phyloP scores from a whole-genome alignment of 768 basidiomycete species.

The Leccinum variicolor region DNA sequence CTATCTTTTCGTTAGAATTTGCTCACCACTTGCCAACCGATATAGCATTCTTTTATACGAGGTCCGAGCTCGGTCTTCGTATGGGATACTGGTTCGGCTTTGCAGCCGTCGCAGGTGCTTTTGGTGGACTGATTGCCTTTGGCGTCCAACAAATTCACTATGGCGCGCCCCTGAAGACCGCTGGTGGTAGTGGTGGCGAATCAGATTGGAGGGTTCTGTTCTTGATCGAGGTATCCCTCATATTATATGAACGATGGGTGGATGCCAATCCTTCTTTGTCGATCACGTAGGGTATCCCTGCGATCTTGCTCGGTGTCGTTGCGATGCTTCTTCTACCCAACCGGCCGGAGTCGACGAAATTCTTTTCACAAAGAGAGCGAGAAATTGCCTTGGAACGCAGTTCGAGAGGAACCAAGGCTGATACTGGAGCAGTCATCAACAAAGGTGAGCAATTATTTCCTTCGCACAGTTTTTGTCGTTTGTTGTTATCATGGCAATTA shows the following conservation, averaged over 20 bases:
- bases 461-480: not conserved
- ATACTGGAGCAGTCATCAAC: slow-evolving; percentile 61
- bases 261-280: not conserved
- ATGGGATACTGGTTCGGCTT: slow-evolving; percentile 85
- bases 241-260: not conserved
- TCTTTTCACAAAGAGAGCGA: slow-evolving; percentile 50
- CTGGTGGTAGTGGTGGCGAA: slow-evolving; percentile 26
- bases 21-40: not conserved
- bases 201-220: slow-evolving; percentile 47
- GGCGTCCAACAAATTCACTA: slow-evolving; percentile 68
- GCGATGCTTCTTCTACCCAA: slow-evolving; percentile 59
- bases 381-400: slow-evolving; percentile 64
- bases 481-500: not conserved
- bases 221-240: slow-evolving; percentile 56
- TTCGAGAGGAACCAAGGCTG: slow-evolving; percentile 63
- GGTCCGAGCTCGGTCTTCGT: slow-evolving; percentile 67
- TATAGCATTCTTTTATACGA: slow-evolving; percentile 77
- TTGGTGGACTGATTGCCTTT: slow-evolving; percentile 81
- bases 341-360: slow-evolving; percentile 65
- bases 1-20: not conserved
- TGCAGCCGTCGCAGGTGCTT: slow-evolving; percentile 80
- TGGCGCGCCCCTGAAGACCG: slow-evolving; percentile 21
- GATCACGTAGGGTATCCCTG: slow-evolving; percentile 54
- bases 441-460: slow-evolving; percentile 40
- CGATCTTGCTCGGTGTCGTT: slow-evolving; percentile 59